Base-by-base conservation (phyloP, 805 yeast species). In the Brettanomyces naardenensis region DNA sequence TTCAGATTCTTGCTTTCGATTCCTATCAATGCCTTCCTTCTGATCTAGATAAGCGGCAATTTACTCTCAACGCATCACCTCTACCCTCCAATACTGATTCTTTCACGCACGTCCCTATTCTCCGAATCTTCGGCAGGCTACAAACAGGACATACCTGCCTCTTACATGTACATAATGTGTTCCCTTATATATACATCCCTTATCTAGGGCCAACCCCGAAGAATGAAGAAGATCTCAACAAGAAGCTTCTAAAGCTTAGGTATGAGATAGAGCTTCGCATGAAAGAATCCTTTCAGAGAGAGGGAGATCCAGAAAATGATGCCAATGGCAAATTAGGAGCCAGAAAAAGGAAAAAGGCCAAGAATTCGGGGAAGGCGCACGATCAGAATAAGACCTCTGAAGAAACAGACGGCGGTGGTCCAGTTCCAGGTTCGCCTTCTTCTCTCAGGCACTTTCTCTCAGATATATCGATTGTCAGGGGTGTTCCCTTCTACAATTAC, bases 401-500 rank as follows among this genome's bases (percentile, higher is more conserved):
- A n/a, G 27, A 22, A 20, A 33, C 35, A 19, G 18, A 30, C 21
- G 40, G 29, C 33, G 66, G 63, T 27, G n/a, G n/a, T n/a, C n/a
- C n/a, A n/a, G n/a, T n/a, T n/a, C n/a, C n/a, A n/a, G n/a, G n/a
- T n/a, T n/a, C n/a, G n/a, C n/a, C n/a, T n/a, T n/a, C n/a, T n/a
- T n/a, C n/a, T n/a, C n/a, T n/a, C n/a, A n/a, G n/a, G n/a, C n/a
- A n/a, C n/a, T 80, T 65, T 48, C 61, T 83, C 30, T 79, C 87
- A 0, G 69, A 73, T 38, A 69, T 83, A 0, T 66, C 78, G 0
- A 42, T 85, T 0, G 82, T 94, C 37, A 75, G 77, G 44, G 96
- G 81, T 0, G 66, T 74, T 0, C 90, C 94, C 0, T 80, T 89
- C 35, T 92, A 92, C 54, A 97, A 97, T 0, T 90, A 71, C 54